Base-by-base conservation (phyloP, 768 basidiomycete species). In the Paxillus involutus region DNA sequence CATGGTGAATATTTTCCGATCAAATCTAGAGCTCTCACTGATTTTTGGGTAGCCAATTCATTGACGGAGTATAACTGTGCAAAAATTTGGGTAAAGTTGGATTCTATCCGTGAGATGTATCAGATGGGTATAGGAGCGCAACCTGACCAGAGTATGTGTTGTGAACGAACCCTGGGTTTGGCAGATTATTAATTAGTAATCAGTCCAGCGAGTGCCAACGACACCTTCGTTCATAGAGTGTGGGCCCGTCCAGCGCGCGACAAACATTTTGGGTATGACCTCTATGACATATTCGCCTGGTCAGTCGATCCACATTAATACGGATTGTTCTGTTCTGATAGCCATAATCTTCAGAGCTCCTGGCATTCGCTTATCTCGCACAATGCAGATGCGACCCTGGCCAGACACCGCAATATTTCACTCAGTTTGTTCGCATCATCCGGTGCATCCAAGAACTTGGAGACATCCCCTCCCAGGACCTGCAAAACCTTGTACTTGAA, bases 371-470 rank as follows among this genome's bases (percentile, higher is more conserved):
- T 1, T 94, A 93, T 62, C 70, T 85, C 51, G 85, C 89, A 0
- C 89, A 93, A 68, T 88, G 84, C 63, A 86, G 89, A 54, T 94
- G 91, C 68, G 84, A 92, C 62, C 89, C 89, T 30, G 73, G 69
- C 4, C 71, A 76, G 36, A 91, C 89, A 0, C 58, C 82, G 5
- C 65, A 71, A 13, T 88, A 91, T 66, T 91, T 89, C 67, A 79
- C 81, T 3, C 74, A 77, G 49, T 71, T 92, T 40, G 76, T 73
- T 30, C 69, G 70, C 40, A 74, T 91, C 49, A 75, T 84, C 13
- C 71, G 74, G 50, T 67, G 73, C 14, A 73, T 89, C 55, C 72
- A 80, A 49, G 73, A 74, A 46, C 71, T 77, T 50, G 78, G 77
- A 29, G 76, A 82, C 70, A 59, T 80, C 72, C 55, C 67, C 60